Evolutionary conservation across 257 asterid genomes (phyloP).

Genomic region (Solanum virginianum): DNA sequence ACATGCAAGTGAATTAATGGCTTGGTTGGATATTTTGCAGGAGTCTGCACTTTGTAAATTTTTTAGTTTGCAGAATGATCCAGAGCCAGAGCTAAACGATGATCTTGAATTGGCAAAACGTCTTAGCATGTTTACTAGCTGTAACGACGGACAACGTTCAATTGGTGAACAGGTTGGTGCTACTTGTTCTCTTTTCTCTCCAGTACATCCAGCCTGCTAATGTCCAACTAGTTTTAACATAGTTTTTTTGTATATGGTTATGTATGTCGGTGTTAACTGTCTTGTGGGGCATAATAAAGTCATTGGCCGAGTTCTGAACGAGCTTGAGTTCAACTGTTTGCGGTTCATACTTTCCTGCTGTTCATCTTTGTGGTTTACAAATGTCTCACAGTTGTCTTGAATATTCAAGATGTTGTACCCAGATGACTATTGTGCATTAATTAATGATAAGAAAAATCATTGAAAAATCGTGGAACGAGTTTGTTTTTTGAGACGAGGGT

Average conservation of each 20-base stretch:
- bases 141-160: slow-evolving; percentile 3
- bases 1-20: slow-evolving; percentile 15
- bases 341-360: not conserved
- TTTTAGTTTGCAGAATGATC: slow-evolving; percentile 13
- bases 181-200: not conserved
- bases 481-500: too few relatives aligned
- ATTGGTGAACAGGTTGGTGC: slow-evolving; percentile 25
- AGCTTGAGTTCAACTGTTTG: not conserved
- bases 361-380: not conserved
- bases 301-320: not conserved
- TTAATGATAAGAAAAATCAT: not conserved
- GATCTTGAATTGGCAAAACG: not conserved
- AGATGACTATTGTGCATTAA: not conserved
- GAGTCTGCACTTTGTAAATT: slow-evolving; percentile 45
- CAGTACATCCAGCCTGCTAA: not conserved
- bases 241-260: not conserved
- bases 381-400: not conserved
- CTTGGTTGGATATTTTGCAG: slow-evolving; percentile 42
- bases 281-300: not conserved
- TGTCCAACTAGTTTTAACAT: not conserved
- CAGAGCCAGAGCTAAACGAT: not conserved
- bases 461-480: too few relatives aligned
- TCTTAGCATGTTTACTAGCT: not conserved
- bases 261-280: not conserved
- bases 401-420: not conserved